Evolutionary conservation across 257 asterid genomes (phyloP).

Genomic region (Salvia miltiorrhiza): DNA sequence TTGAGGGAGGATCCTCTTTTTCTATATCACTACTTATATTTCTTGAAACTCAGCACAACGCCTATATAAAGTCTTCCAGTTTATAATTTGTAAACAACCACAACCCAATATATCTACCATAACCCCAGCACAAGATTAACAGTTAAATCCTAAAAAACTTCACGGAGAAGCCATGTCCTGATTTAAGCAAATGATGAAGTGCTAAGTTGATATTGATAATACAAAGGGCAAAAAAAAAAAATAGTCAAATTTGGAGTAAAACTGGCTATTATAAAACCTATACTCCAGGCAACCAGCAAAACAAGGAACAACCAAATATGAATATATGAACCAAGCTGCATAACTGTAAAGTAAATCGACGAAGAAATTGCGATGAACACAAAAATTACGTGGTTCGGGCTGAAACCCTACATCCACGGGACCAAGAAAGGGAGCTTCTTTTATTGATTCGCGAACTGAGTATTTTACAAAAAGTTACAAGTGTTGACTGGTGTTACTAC

Average conservation of each 20-base stretch:
- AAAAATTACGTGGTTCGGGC: too few species aligned
- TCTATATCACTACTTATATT: too few species aligned
- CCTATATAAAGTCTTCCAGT: neutral
- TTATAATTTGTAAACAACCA: neutral
- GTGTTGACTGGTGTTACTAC: too few species aligned
- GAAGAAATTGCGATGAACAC: too few species aligned
- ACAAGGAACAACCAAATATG: neutral
- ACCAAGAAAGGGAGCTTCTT: too few species aligned
- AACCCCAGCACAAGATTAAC: neutral
- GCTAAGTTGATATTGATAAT: neutral
- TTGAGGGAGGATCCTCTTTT: neutral
- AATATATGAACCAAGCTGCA: neutral
- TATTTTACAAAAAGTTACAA: too few species aligned
- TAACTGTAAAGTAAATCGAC: too few species aligned
- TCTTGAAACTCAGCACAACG: neutral
- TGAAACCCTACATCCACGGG: too few species aligned
- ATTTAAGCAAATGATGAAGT: neutral
- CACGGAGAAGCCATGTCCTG: neutral
- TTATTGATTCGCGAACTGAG: too few species aligned
- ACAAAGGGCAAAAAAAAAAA: neutral
- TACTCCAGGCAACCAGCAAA: neutral
- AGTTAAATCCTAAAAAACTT: neutral
- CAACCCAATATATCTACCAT: neutral
- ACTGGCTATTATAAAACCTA: neutral
- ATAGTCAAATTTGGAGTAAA: neutral